Base-by-base conservation (phyloP, 2,329 filamentous ascomycete genomes). In the Cordyceps fumosorosea region DNA sequence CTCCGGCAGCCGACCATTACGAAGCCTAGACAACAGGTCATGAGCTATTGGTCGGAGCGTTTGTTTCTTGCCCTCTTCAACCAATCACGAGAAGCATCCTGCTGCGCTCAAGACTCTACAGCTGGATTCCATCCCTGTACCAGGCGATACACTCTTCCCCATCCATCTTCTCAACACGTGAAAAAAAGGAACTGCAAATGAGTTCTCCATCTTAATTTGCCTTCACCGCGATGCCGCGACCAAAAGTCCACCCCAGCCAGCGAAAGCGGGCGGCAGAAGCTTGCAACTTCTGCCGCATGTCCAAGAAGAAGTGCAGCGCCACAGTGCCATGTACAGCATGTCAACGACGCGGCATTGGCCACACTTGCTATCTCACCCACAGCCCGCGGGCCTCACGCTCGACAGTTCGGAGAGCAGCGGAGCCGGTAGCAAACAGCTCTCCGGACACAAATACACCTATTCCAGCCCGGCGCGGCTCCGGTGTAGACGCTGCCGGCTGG, bases 261-360 rank as follows among this genome's bases (percentile, higher is more conserved):
- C 77, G 81, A 5, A 76, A 78, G 62, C 75, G 81, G 47, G 78
- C 78, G 18, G 75, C 74, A 24, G 77, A 80, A 62, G 81, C 81
- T 8, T 83, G 81, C 65, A 73, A 75, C 53, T 68, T 75, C 6
- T 83, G 81, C 65, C 76, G 79, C 34, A 72, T 74, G 16, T 77
- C 79, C 10, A 83, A 83, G 70, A 82, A 81, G 69, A 72, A 79
- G 64, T 83, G 81, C 67, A 78, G 77, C 61, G 80, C 77, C 11
- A 74, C 73, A 0, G 76, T 77, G 2, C 81, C 81, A 1, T 83
- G 81, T 64, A 72, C 74, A 0, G 77, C 78, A 53, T 83, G 80
- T 62, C 71, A 77, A 7, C 72, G 74, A 7, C 76, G 78, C 20
- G 78, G 78, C 3, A 71, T 77, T 5, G 73, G 45, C 34, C 34